Evolutionary conservation across 2,329 filamentous ascomycete species (phyloP).

Genomic region (Cladosporium halotolerans): DNA sequence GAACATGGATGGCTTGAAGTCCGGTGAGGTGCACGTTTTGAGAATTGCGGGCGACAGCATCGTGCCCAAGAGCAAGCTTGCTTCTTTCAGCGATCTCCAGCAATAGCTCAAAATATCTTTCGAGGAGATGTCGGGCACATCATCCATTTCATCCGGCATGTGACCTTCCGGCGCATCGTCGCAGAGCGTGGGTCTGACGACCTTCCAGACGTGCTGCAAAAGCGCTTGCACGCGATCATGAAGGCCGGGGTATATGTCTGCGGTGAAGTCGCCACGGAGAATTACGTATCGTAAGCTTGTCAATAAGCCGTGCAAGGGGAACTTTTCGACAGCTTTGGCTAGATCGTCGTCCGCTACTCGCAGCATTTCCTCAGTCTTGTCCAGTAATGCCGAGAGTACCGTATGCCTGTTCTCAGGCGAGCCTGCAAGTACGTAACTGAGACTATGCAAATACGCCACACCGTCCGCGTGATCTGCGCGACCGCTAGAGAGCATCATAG

Average conservation of each 20-base stretch:
- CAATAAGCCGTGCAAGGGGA: conserved; percentile 40
- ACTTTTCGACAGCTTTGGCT: conserved; percentile 49
- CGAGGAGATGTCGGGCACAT: conserved; percentile 64
- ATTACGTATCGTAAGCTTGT: conserved; percentile 29
- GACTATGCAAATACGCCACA: conserved; percentile 67
- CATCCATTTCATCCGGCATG: conserved; percentile 68
- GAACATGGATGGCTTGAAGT: conserved; percentile 14
- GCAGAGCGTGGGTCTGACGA: conserved; percentile 73
- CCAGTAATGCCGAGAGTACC: conserved; percentile 21
- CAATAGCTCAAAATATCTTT: conserved; percentile 92
- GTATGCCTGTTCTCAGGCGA: not conserved
- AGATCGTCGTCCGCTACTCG: conserved; percentile 58
- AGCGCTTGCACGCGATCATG: not conserved
- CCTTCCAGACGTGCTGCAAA: conserved; percentile 64
- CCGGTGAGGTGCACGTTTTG: not conserved
- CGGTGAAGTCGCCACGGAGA: not conserved
- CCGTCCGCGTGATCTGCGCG: conserved; percentile 91
- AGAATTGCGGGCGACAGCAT: conserved; percentile 6
- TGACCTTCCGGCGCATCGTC: conserved; percentile 93
- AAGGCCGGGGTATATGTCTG: conserved; percentile 47
- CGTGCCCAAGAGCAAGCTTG: conserved; percentile 55
- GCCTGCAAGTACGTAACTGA: conserved; percentile 51
- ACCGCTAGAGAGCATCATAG: conserved; percentile 61
- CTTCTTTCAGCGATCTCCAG: conserved; percentile 91
- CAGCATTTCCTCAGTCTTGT: conserved; percentile 60